Evolutionary conservation across 345 rosid species (phyloP), one percentile per base, ranked within the genome.

Genomic region (Ceriops tagal): DNA sequence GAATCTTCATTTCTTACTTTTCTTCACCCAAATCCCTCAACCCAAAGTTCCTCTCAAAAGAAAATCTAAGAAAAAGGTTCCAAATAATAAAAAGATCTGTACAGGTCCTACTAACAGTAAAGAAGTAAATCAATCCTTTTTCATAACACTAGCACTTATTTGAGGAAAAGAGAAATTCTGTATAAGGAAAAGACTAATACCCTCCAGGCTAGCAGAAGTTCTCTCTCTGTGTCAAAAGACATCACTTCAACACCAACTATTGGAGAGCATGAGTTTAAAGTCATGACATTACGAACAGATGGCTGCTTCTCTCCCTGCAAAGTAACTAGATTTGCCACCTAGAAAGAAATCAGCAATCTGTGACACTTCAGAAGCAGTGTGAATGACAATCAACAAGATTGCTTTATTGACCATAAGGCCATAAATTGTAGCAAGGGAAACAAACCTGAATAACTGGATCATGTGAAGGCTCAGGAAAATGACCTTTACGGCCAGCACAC

Each of bases 401-500:
- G 55, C 43, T 65, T 34, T 59, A n/a, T 5, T 53, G 30, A 46
- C 60, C 65, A 62, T 56, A 62, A n/a, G 37, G 60, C 21, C 68
- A 10, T 28, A 68, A 66, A 63, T 9, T 11, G 56, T 68, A 71
- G 64, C 21, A 52, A 64, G 20, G 20, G 19, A 24, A 47, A 28
- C 16, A 62, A 43, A 95, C 99, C 97, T 95, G 99, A 80, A 95
- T 95, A 64, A 95, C 96, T 69, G 97, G 97, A 82, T 95, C 99
- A 65, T 95, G 99, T 66, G 80, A 80, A 73, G 99, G 89, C 90
- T 95, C 99, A 3, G 99, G 99, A 85, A 95, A 95, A 78, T 95
- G 98, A 68, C 99, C 99, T 84, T 92, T 95, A 67, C 93, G 97
- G 57, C 99, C 99, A 49, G 99, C 97, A 80, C 97, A 95, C 84